These are phyloP conservation scores for Psilocybe sp. DNA, from an alignment of 768 basidiomycete species.

Conservation along the genomic window DNA sequence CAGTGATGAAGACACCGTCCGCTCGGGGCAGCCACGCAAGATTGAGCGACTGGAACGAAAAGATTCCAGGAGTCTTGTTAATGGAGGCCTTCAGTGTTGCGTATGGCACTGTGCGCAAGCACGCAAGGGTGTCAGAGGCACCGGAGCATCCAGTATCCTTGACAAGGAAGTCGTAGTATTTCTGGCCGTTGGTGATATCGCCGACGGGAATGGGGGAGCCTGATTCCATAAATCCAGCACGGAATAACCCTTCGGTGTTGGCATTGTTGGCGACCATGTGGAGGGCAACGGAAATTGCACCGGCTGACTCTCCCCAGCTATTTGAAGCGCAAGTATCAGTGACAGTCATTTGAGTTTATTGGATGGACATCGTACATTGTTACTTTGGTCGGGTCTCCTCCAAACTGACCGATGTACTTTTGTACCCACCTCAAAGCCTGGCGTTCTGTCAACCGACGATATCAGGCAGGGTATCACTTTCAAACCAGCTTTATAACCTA, in stretches of 20 bases:
- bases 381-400: constrained; percentile 62
- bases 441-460: constrained; percentile 36
- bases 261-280: constrained; percentile 50
- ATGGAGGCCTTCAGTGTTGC: constrained; percentile 35
- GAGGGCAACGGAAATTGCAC: constrained; percentile 50
- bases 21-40: constrained; percentile 48
- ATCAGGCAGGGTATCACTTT: background rate
- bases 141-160: constrained; percentile 25
- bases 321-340: background rate
- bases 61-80: constrained; percentile 35
- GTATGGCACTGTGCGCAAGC: constrained; percentile 37
- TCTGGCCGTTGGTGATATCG: constrained; percentile 39
- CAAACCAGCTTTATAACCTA: constrained; percentile 23
- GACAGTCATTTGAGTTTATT: background rate
- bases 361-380: constrained; percentile 39
- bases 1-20: constrained; percentile 49
- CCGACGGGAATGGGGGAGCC: constrained; percentile 45
- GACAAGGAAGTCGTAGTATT: constrained; percentile 43
- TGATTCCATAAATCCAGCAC: constrained; percentile 49
- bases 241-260: constrained; percentile 43
- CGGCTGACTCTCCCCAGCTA: constrained; percentile 43
- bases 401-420: constrained; percentile 60
- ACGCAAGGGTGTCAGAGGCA: constrained; percentile 36
- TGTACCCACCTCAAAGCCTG: constrained; percentile 64
- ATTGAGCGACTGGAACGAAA: constrained; percentile 33